Conservation (phyloP, 2,329 filamentous ascomycete genomes). For the Talaromyces pinophilus region DNA sequence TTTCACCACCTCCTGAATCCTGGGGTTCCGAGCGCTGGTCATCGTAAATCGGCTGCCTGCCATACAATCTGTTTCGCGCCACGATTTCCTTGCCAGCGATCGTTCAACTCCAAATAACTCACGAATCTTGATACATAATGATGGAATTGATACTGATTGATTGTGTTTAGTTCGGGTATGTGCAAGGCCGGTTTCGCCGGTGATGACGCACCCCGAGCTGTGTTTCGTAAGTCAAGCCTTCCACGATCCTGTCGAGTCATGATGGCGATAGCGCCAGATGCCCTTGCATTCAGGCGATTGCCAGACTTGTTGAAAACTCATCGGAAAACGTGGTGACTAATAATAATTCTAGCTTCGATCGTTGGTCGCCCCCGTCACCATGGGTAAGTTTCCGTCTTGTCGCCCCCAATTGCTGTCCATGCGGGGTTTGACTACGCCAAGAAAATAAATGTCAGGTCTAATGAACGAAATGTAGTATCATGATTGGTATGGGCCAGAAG, state of each 20-base stretch:
- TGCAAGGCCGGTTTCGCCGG: constrained; percentile 99
- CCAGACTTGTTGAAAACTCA: constrained; percentile 37
- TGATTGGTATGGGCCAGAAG: constrained; percentile 99
- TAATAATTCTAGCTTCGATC: constrained; percentile 74
- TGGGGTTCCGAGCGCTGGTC: constrained; percentile 10
- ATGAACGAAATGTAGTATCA: constrained; percentile 70
- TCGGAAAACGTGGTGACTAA: constrained; percentile 23
- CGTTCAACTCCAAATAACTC: background rate
- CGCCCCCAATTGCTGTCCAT: background rate
- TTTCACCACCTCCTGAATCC: constrained; percentile 34
- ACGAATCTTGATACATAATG: background rate
- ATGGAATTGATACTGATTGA: constrained; percentile 30
- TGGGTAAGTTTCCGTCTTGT: constrained; percentile 70
- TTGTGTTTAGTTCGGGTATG: constrained; percentile 87
- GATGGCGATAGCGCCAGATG: constrained; percentile 13
- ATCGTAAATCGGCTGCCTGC: constrained; percentile 24
- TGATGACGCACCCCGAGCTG: constrained; percentile 99
- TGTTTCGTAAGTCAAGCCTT: constrained; percentile 86
- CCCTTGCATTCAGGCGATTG: constrained; percentile 33
- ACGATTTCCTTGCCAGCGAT: constrained; percentile 5
- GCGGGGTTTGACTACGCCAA: constrained; percentile 18
- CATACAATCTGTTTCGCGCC: constrained; percentile 2
- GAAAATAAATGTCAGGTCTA: constrained; percentile 1
- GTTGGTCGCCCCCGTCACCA: constrained; percentile 99
- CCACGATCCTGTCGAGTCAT: constrained; percentile 20